Evolutionary conservation across 805 yeast genomes (phyloP), one percentile per base, ranked within the genome.

Genomic region (Jamesozyma spencerorum): DNA sequence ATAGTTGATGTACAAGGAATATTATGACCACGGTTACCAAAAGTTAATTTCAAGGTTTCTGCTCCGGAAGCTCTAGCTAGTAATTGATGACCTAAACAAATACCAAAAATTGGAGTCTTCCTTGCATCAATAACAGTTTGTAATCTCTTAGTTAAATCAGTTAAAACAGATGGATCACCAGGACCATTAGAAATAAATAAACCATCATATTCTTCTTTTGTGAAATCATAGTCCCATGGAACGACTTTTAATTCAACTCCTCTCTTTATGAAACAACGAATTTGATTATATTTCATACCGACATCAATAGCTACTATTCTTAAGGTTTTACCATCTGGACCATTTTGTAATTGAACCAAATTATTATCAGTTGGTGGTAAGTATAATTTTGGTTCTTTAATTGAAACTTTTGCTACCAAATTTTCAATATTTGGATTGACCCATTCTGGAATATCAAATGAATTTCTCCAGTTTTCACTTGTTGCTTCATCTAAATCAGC

Each of bases 11-110:
- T 84, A 70, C 92, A 84, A 45, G 98, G 98, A 54, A 92, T 92
- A 66, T 92, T 92, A 69, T 92, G 98, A 58, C 97, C 98, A 74
- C 98, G 87, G 75, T 92, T 92, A 79, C 98, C 98, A 57, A 86
- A 92, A 69, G 88, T 88, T 70, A 92, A 69, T 69, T 92, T 92
- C 54, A 78, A 52, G 36, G 98, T 92, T 26, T 85, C 72, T 45
- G 97, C 97, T 58, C 98, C 98, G 39, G 92, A 69, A 37, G 98
- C 95, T 67, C 94, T 74, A 24, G 97, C 95, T 61, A 92, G 66
- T 58, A 92, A 75, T 72, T 92, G 98, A 68, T 92, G 98, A 65
- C 98, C 98, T 51, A 92, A 72, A 77, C 98, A 92, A 62, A 92
- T 92, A 76, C 98, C 98, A 57, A 92, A 92, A 42, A 92, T 74